Conservation (phyloP, 2,329 filamentous ascomycete genomes). For the Phialophora expanda region DNA sequence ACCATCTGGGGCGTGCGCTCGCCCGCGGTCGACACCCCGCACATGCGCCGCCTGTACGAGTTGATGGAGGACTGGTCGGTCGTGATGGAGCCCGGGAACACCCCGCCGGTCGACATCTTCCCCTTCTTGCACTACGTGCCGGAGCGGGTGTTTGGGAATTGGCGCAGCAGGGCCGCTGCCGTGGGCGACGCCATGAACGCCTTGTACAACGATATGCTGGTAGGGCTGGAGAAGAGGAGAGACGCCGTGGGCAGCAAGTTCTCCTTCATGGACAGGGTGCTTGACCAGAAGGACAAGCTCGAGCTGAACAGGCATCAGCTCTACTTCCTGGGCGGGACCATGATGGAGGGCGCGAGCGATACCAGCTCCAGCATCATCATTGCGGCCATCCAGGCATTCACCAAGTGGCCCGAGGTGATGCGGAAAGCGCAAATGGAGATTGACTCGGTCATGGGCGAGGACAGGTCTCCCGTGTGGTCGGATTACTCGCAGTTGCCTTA, state of each 20-base stretch:
- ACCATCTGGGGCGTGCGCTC: conserved; percentile 48
- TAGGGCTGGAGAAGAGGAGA: conserved; percentile 45
- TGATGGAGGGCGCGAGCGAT: conserved; percentile 48
- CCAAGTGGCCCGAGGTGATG: conserved; percentile 56
- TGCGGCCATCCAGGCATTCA: conserved; percentile 51
- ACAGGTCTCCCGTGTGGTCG: conserved; percentile 43
- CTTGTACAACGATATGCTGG: conserved; percentile 48
- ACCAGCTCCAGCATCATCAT: conserved; percentile 50
- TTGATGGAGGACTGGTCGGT: conserved; percentile 54
- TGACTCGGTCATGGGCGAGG: conserved; percentile 47
- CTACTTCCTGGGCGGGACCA: conserved; percentile 44
- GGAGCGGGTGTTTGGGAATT: conserved; percentile 49
- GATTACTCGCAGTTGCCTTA: conserved; percentile 45
- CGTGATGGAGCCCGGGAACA: conserved; percentile 55
- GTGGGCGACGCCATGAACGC: conserved; percentile 51
- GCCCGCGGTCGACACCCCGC: conserved; percentile 41
- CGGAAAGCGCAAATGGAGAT: conserved; percentile 53
- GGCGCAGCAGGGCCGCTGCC: conserved; percentile 45
- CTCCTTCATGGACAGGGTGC: conserved; percentile 50
- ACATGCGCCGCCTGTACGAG: conserved; percentile 50
- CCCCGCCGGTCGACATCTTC: conserved; percentile 57
- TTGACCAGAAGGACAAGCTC: conserved; percentile 46
- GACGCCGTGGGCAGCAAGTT: conserved; percentile 37
- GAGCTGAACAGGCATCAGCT: conserved; percentile 48
- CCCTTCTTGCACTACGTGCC: conserved; percentile 54